These are phyloP conservation scores for Stygiomarasmius scandens DNA, from an alignment of 1,284 basidiomycete species.

Conservation along the genomic window DNA sequence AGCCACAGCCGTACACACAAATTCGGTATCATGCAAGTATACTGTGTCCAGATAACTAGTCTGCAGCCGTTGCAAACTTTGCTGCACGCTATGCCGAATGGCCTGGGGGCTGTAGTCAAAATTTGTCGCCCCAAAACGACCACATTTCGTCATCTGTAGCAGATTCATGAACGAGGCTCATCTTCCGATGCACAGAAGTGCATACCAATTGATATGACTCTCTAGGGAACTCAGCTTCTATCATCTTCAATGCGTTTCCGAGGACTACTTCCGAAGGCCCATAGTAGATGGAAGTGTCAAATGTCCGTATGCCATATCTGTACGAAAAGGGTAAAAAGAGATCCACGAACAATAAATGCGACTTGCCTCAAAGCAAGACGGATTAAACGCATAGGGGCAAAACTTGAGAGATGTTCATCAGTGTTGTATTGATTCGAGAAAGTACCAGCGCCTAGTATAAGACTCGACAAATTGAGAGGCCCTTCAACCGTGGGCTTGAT, in stretches of 20 bases:
- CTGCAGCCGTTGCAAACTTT: constrained; percentile 74
- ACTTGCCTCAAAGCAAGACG: constrained; percentile 77
- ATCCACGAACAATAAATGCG: not conserved
- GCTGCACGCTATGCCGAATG: constrained; percentile 71
- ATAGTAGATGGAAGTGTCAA: constrained; percentile 92
- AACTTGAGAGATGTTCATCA: constrained; percentile 60
- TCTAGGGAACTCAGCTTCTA: constrained; percentile 77
- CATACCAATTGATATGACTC: constrained; percentile 76
- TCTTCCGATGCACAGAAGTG: not conserved
- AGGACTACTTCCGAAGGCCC: constrained; percentile 90
- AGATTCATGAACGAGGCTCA: not conserved
- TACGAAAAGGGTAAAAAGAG: constrained; percentile 8
- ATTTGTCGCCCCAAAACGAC: constrained; percentile 74
- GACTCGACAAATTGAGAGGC: constrained; percentile 41
- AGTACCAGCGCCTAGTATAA: constrained; percentile 71
- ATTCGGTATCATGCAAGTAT: constrained; percentile 94
- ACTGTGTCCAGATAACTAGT: constrained; percentile 86
- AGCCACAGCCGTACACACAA: constrained; percentile 64
- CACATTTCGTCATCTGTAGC: constrained; percentile 90
- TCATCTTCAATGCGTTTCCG: constrained; percentile 70
- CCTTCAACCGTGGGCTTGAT: constrained; percentile 7
- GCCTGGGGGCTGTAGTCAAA: constrained; percentile 84
- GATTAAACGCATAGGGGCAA: constrained; percentile 70
- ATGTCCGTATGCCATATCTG: constrained; percentile 87
- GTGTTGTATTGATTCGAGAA: constrained; percentile 78